Evolutionary conservation across 164 flowering plant genomes (phyloP), one percentile per base, ranked within the genome.

Genomic region (Nymphaea thermarum): DNA sequence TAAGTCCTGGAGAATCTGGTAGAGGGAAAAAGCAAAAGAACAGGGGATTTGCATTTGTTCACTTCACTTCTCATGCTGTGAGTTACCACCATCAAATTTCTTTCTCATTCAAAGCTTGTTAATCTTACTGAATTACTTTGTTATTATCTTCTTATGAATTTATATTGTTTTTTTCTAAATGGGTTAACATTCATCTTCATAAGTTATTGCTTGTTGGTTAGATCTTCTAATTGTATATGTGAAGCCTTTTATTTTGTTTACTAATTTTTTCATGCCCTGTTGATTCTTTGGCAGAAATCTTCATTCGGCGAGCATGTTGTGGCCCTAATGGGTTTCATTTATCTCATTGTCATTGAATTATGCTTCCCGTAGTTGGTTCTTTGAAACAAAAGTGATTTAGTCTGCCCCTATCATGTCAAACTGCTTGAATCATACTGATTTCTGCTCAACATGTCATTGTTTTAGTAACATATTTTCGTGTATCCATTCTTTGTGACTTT

Each of bases 31-130:
- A 71, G 69, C 73, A 57, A 43, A 74, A 70, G 47, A 81, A 81
- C 71, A 73, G 84, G 60, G 84, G 84, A 59, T 81, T 79, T 79
- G 84, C 71, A 17, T 77, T 81, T 68, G 77, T 79, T 62, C 73
- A 68, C 60, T 81, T 81, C 65, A 60, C 72, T 53, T 77, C 82
- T 67, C 84, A 81, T 77, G 82, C 80, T 69, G 84, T 81, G 77
- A 77, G 72, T 68, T 64, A 41, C 12, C 55, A 43, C 42, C 47
- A 7, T 12, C 36, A 8, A 12, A 61, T n/a, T 61, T 61, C n/a
- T 17, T 61, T 7, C 63, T 61, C 42, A 51, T 51, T 51, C 14
- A 51, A 8, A 3, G 7, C 57, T 4, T 51, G 57, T 7, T 51
- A 51, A 8, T 5, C 36, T 25, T 51, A 8, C 8, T 51, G 63